Base-by-base conservation (phyloP, 768 basidiomycete species). In the Russula virescens region DNA sequence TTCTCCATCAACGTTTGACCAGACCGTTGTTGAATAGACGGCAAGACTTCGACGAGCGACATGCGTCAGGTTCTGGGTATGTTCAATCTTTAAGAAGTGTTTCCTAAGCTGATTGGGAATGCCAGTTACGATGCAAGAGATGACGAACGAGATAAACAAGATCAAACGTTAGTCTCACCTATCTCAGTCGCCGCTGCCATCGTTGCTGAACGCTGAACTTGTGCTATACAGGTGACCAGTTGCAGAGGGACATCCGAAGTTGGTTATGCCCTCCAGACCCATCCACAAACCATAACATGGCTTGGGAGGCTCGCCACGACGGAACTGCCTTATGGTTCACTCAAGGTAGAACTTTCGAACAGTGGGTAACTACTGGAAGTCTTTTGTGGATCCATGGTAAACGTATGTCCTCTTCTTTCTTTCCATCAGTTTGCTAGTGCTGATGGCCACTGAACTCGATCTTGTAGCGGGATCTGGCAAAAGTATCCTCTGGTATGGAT, bases 381-480 rank as follows among this genome's bases (percentile, higher is more conserved):
- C 11, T 60, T 5, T 43, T 60, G 5, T 53, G 59, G 59, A 46
- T 14, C 10, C 45, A 60, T 10, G 59, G 59, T 18, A 60, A 60
- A 26, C 59, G 59, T 60, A 47, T 10, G 42, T 21, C 23, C 19
- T 26, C 19, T 18, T 5, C 1, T 23, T 0, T 2, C 34, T 25
- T 9, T 9, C 26, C n/a, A 1, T 21, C 23, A 3, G 11, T 10
- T 4, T 42, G 21, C 6, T 7, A n/a, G n/a, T n/a, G 9, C 34
- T 53, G 34, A 35, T 53, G 40, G 28, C n/a, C n/a, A n/a, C n/a
- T n/a, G n/a, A n/a, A 21, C 43, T 59, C 38, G 26, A 19, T 19
- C 25, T 45, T 3, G 18, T 35, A 60, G 59, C 59, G 43, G 59
- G 59, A 26, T 60, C 59, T 1, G 58, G 58, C 10, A 60, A 60